phyloP scores from a whole-genome alignment of 768 basidiomycete species.

The Phanerochaete carnosa region DNA sequence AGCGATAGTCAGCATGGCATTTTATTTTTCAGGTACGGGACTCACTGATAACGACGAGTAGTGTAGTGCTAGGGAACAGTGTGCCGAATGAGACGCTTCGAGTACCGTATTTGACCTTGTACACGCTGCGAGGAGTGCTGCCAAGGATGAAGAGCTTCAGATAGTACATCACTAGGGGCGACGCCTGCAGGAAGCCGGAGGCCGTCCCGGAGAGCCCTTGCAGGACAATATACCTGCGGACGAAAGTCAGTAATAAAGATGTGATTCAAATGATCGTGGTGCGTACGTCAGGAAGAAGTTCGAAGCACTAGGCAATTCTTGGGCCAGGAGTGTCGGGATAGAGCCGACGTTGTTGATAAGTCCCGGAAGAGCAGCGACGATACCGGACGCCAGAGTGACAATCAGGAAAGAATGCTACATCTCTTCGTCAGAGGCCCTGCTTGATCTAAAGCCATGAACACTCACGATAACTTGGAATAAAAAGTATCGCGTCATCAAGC shows the following conservation, averaged over 20 bases:
- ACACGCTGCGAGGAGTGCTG: conserved; percentile 83
- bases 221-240: conserved; percentile 64
- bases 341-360: conserved; percentile 64
- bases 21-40: neutral
- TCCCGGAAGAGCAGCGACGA: conserved; percentile 60
- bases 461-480: conserved; percentile 72
- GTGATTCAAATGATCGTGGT: too few relatives aligned
- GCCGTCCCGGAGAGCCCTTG: conserved; percentile 79
- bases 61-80: conserved; percentile 65
- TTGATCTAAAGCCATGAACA: conserved; percentile 25
- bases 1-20: neutral
- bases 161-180: conserved; percentile 78
- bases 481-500: conserved; percentile 83
- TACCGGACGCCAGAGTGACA: conserved; percentile 77
- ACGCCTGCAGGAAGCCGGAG: conserved; percentile 76
- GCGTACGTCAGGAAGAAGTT: conserved; percentile 89
- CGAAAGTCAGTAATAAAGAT: neutral
- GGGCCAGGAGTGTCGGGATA: conserved; percentile 65
- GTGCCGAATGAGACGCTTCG: conserved; percentile 73
- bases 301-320: conserved; percentile 73
- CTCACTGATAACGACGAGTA: conserved; percentile 80
- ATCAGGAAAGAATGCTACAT: conserved; percentile 77
- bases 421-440: conserved; percentile 16
- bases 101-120: conserved; percentile 73
- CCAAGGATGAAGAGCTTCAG: conserved; percentile 85